These are phyloP conservation scores for Fomitopsis schrenkii DNA, from an alignment of 1,284 basidiomycete genomes.

Conservation along the genomic window DNA sequence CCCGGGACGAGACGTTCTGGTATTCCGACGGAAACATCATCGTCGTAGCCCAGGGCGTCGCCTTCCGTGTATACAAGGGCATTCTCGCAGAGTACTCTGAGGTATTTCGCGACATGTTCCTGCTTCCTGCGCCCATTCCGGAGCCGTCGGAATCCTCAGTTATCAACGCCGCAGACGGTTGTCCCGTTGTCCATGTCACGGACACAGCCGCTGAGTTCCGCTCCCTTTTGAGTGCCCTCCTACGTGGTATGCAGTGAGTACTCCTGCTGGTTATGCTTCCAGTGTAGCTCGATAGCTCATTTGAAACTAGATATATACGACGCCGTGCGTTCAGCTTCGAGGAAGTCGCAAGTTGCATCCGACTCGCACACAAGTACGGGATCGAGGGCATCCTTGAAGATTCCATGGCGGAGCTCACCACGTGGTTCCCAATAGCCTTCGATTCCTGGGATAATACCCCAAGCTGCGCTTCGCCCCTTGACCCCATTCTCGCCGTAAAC, in stretches of 20 bases:
- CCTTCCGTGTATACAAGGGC: slow-evolving; percentile 16
- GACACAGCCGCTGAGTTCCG: not conserved
- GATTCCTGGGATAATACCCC: not conserved
- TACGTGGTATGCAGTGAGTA: not conserved
- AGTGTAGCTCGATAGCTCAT: too few species aligned
- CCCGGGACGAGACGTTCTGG: slow-evolving; percentile 8
- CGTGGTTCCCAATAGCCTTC: not conserved
- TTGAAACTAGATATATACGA: not conserved
- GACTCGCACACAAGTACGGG: not conserved
- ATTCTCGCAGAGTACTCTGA: not conserved
- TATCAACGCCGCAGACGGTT: not conserved
- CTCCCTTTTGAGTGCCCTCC: not conserved
- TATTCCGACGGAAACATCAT: slow-evolving; percentile 18
- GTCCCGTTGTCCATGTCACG: not conserved
- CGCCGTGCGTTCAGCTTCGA: not conserved
- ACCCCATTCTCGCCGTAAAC: not conserved
- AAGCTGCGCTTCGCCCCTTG: too few species aligned
- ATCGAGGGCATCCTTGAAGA: too few species aligned
- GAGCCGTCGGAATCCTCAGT: not conserved
- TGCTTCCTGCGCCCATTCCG: slow-evolving; percentile 14
- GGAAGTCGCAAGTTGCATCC: not conserved
- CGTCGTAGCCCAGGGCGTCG: slow-evolving; percentile 10
- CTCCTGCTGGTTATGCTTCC: not conserved
- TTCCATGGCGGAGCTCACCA: too few species aligned
- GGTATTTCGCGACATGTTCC: slow-evolving; percentile 16